These are phyloP conservation scores for Penicillium cinerascens DNA, from an alignment of 495 filamentous ascomycete species.

Conservation along the genomic window DNA sequence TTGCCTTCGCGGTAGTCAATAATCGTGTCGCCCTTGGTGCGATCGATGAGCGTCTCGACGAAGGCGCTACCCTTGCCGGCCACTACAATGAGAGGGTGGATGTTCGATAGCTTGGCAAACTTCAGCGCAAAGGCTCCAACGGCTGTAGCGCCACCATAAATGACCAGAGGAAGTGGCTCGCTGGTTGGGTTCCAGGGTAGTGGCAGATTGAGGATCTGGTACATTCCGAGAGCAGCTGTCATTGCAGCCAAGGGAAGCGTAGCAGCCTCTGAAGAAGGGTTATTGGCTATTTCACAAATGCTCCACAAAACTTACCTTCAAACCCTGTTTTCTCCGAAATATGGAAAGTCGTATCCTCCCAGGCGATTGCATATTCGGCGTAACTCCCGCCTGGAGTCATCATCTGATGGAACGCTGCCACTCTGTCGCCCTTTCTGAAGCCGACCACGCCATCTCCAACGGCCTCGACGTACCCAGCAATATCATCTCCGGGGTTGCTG, in stretches of 20 bases:
- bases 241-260: constrained; percentile 68
- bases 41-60: constrained; percentile 54
- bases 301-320: constrained; percentile 47
- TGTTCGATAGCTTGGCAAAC: constrained; percentile 57
- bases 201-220: constrained; percentile 54
- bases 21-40: constrained; percentile 61
- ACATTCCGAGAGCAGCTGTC: constrained; percentile 65
- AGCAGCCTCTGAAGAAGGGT: constrained; percentile 36
- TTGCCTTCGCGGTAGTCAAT: constrained; percentile 63
- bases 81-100: constrained; percentile 66
- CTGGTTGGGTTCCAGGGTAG: constrained; percentile 53
- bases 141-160: constrained; percentile 63
- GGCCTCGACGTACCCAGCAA: constrained; percentile 62
- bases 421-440: constrained; percentile 65
- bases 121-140: constrained; percentile 67
- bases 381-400: constrained; percentile 53
- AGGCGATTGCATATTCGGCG: constrained; percentile 68
- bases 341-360: constrained; percentile 65
- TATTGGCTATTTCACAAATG: neutral
- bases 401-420: constrained; percentile 68
- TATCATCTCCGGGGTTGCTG: constrained; percentile 66
- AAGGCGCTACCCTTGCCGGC: constrained; percentile 51
- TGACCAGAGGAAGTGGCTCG: constrained; percentile 47
- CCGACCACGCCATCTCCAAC: constrained; percentile 59
- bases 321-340: constrained; percentile 61